phyloP scores from a whole-genome alignment of 805 yeast genomes.

The Grigorovia jiainica region DNA sequence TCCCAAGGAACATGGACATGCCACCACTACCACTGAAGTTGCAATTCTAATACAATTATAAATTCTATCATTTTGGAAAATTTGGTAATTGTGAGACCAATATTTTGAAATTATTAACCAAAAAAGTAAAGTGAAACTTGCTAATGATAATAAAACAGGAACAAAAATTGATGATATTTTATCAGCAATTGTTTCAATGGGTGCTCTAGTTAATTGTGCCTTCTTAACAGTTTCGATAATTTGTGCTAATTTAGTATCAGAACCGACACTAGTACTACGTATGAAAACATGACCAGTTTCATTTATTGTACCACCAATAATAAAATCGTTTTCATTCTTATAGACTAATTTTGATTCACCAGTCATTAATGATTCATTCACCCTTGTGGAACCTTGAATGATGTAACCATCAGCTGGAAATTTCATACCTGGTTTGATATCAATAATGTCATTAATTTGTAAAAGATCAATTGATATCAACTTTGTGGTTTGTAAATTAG shows the following conservation, averaged over 20 bases:
- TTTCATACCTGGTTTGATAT: slow-evolving; percentile 76
- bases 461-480: slow-evolving; percentile 64
- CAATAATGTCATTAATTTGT: slow-evolving; percentile 67
- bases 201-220: slow-evolving; percentile 84
- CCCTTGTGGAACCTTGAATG: slow-evolving; percentile 66
- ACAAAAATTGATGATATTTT: slow-evolving; percentile 78
- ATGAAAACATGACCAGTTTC: slow-evolving; percentile 65
- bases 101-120: slow-evolving; percentile 37
- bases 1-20: slow-evolving; percentile 98
- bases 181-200: slow-evolving; percentile 86
- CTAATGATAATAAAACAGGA: slow-evolving; percentile 54
- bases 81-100: neutral
- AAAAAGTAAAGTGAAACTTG: slow-evolving; percentile 53
- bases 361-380: slow-evolving; percentile 83
- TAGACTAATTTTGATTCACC: slow-evolving; percentile 80
- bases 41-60: slow-evolving; percentile 57
- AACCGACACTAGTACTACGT: slow-evolving; percentile 62
- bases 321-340: slow-evolving; percentile 49
- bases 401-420: slow-evolving; percentile 89
- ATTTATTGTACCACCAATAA: slow-evolving; percentile 89
- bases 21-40: slow-evolving; percentile 90
- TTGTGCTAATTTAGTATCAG: slow-evolving; percentile 76
- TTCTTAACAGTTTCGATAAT: slow-evolving; percentile 79
- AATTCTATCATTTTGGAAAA: slow-evolving; percentile 11
- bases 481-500: neutral